Percentiles rank a stretch among this genome's conserved stretches.
These are phyloP conservation scores for Pulveroboletus sp. DNA, from an alignment of 768 basidiomycete genomes.

Conservation along the genomic window DNA sequence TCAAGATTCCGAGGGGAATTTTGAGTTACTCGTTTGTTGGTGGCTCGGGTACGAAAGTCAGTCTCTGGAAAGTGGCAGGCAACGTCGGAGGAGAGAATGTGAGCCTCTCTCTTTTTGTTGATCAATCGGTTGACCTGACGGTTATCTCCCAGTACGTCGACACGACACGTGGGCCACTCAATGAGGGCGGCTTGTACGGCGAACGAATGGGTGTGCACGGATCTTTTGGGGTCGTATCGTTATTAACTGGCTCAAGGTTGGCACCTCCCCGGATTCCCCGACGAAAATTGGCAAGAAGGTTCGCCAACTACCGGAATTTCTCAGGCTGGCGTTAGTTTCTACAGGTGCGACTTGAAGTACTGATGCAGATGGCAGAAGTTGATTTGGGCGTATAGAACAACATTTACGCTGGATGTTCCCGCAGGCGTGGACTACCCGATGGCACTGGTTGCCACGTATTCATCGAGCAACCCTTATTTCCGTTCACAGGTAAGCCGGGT, in stretches of 20 bases:
- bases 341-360: conserved; percentile 30
- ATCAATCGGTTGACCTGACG: not conserved
- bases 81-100: conserved; percentile 49
- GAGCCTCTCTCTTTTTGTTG: conserved; percentile 7
- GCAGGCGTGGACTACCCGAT: conserved; percentile 48
- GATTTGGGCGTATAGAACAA: conserved; percentile 13
- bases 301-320: conserved; percentile 42
- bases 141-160: conserved; percentile 42
- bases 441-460: conserved; percentile 42
- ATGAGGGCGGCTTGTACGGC: conserved; percentile 57
- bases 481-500: conserved; percentile 28
- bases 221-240: not conserved
- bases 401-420: conserved; percentile 44
- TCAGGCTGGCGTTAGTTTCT: conserved; percentile 47
- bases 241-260: conserved; percentile 33
- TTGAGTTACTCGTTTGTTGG: conserved; percentile 45
- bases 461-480: conserved; percentile 43
- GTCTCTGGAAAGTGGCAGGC: conserved; percentile 49
- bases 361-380: not conserved
- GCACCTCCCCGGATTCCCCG: conserved; percentile 58
- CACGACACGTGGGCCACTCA: conserved; percentile 50
- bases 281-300: conserved; percentile 41
- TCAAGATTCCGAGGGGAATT: conserved; percentile 50
- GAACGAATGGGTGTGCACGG: conserved; percentile 43
- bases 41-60: conserved; percentile 35